Evolutionary conservation across 805 yeast species (phyloP), one percentile per base, ranked within the genome.

Genomic region (Wickerhamiella spandovensis): DNA sequence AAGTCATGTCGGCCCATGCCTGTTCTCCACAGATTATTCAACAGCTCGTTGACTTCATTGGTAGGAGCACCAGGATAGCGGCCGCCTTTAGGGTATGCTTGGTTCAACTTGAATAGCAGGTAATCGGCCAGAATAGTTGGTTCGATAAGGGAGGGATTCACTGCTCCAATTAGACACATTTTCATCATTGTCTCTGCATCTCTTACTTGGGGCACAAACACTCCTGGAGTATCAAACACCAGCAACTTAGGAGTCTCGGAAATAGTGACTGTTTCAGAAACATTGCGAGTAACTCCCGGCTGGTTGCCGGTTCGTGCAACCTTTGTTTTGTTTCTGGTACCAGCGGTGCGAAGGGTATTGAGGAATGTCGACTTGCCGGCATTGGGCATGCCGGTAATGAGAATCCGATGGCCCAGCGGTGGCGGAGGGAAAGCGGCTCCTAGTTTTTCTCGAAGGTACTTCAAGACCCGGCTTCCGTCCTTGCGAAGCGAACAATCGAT

Each of bases 371-470:
- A 84, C 65, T 92, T 92, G 0, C 98, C 98, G n/a, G 88, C 95
- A 63, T 92, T 92, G 1, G 98, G 98, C 92, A 92, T 84, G 0
- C 98, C 98, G 6, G 82, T 80, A 44, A 90, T 77, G 71, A 89
- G 71, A 51, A 84, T 65, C 21, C 88, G 67, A 46, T 84, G 68
- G 0, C 97, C 97, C 52, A 88, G 65, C 0, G 97, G 96, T 0
- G 95, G 94, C 1, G 81, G 77, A 0, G 90, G 86, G 18, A 63
- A 73, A 22, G 44, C 50, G 4, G 17, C 25, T 2, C n/a, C 43
- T 15, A 53, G 46, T 39, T 68, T 67, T 48, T 73, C 70, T 37
- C 70, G 70, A 3, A 85, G 68, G 12, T 70, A 58, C 9, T 74
- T 70, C 15, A 84, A 67, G 3, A 89, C 63, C 43, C 67, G 64